These are phyloP conservation scores for Eucalyptus lansdowneana DNA, from an alignment of 345 rosid species.

Conservation along the genomic window DNA sequence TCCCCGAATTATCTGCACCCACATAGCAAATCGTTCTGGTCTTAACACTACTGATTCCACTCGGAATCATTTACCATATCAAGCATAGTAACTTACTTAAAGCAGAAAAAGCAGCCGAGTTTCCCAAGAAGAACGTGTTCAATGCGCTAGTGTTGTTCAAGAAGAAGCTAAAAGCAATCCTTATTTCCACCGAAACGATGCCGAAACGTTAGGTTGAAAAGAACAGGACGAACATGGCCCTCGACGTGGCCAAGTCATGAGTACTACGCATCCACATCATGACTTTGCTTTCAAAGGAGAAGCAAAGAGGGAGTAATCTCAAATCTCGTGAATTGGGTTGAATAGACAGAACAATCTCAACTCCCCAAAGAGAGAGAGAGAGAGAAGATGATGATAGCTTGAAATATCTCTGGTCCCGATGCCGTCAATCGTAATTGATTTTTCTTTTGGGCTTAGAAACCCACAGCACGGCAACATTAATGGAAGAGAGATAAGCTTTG, in stretches of 20 bases:
- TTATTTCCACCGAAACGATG: not conserved
- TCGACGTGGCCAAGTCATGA: not conserved
- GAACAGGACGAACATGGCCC: not conserved
- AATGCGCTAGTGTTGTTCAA: not conserved
- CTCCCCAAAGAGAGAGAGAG: not conserved
- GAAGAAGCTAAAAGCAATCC: not conserved
- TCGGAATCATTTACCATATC: not conserved
- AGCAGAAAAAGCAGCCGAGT: not conserved
- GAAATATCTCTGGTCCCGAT: not conserved
- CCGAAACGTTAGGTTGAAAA: not conserved
- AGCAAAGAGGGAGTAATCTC: not conserved
- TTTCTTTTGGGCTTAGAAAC: too few species aligned
- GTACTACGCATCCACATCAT: not conserved
- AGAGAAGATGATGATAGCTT: not conserved
- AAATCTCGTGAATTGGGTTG: not conserved
- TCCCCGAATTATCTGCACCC: conserved; percentile 41
- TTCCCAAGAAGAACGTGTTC: not conserved
- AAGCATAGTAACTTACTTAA: not conserved
- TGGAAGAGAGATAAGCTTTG: not conserved
- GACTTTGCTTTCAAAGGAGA: not conserved
- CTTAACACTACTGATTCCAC: not conserved
- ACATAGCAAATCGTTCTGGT: not conserved
- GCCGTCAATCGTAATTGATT: not conserved
- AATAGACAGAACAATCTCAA: not conserved
- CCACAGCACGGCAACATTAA: too few species aligned